Base-by-base conservation (phyloP, 1,284 basidiomycete genomes). In the Cryptococcus neoformans region DNA sequence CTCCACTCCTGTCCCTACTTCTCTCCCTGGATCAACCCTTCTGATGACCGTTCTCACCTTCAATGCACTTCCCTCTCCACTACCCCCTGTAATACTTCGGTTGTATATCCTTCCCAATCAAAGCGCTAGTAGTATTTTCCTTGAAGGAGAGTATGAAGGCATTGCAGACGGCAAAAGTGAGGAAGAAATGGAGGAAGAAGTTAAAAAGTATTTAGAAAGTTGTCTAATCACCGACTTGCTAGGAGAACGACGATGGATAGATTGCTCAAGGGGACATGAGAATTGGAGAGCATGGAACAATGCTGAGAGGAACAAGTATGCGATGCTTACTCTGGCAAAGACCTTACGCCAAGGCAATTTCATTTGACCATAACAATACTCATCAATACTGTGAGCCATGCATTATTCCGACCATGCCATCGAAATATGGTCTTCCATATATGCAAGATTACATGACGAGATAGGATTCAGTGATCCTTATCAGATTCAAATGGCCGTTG, bases 61-160 rank as follows among this genome's bases (percentile, higher is more conserved):
- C 59, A 66, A 65, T 16, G 55, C 66, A 4, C 56, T 63, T 8
- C 21, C 57, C 1, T 47, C 61, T 7, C 69, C 59, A 58, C 4
- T 14, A 38, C 56, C 45, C 9, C 47, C 59, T 6, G 54, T 74
- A 34, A 57, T 45, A 17, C 49, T 76, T 14, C 62, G 57, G 28
- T 52, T 74, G 8, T 69, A 73, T 56, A 65, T 61, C 41, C 57
- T 76, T 2, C 65, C 71, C 7, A 64, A 59, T 49, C 56, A 62
- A 8, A 51, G 49, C 2, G 63, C 70, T 12, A 45, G 57, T n/a
- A 64, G 62, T 16, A 69, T 76, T 49, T 66, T 72, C 57, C 62
- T 76, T 16, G 69, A 73, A 61, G 73, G 59, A 0, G 71, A 76
- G 51, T 69, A 65, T 55, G 56, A 55, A 12, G 61, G 9, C 4